phyloP scores from a whole-genome alignment of 371 early-diverging fungal genomes.

The Mucor mucedo region DNA sequence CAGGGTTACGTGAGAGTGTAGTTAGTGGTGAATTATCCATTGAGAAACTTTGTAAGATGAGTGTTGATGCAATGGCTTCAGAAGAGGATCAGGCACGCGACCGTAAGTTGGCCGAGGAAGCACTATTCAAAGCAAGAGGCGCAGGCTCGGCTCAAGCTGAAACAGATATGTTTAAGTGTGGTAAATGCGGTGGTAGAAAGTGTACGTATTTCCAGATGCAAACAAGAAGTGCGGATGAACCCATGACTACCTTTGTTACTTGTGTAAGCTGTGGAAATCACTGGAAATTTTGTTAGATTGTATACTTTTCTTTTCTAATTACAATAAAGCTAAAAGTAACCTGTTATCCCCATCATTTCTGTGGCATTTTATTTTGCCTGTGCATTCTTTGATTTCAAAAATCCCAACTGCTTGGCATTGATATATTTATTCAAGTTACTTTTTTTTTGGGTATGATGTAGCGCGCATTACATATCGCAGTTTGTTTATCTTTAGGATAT shows the following conservation, averaged over 20 bases:
- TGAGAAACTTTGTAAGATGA: conserved; percentile 78
- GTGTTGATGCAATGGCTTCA: conserved; percentile 88
- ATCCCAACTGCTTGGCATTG: too few relatives aligned
- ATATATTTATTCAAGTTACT: too few relatives aligned
- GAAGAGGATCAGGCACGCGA: conserved; percentile 79
- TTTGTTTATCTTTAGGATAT: too few relatives aligned
- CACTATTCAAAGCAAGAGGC: conserved; percentile 80
- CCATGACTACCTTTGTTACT: conserved; percentile 96
- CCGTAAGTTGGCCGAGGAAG: conserved; percentile 72
- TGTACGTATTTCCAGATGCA: conserved; percentile 96
- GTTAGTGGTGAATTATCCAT: conserved; percentile 72
- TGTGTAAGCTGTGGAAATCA: conserved; percentile 83
- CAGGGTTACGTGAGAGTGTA: conserved; percentile 75
- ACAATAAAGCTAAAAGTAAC: background rate
- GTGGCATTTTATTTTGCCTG: background rate
- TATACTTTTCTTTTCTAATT: conserved; percentile 7
- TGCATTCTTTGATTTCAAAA: too few relatives aligned
- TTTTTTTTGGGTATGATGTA: too few relatives aligned
- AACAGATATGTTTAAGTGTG: conserved; percentile 95
- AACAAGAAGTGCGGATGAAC: conserved; percentile 97
- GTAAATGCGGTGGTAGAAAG: conserved; percentile 89
- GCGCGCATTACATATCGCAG: too few relatives aligned
- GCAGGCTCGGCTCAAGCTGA: conserved; percentile 82
- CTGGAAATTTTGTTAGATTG: conserved; percentile 71
- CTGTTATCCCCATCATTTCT: background rate